Conservation (phyloP, 768 basidiomycete species). For the Calocybe cyanea region DNA sequence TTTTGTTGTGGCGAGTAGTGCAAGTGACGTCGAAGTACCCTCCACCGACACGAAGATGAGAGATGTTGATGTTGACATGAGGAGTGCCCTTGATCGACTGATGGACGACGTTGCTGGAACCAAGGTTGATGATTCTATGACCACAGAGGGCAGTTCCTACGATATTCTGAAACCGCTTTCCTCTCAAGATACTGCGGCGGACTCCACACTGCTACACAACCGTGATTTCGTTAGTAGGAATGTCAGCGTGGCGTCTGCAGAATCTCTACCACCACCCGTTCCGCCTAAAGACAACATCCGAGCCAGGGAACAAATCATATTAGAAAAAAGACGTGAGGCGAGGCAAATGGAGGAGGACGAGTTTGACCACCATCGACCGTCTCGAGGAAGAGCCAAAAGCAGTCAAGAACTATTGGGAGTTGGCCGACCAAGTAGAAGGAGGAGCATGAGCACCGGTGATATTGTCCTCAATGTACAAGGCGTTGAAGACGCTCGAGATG, state of each 20-base stretch:
- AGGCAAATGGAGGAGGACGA: slow-evolving; percentile 50
- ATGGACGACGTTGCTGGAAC: slow-evolving; percentile 65
- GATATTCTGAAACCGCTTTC: slow-evolving; percentile 22
- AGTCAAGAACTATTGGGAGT: slow-evolving; percentile 29
- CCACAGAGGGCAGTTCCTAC: slow-evolving; percentile 38
- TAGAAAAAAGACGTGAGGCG: slow-evolving; percentile 65
- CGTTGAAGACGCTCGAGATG: slow-evolving; percentile 30
- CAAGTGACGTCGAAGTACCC: slow-evolving; percentile 8
- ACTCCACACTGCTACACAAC: slow-evolving; percentile 40
- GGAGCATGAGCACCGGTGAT: slow-evolving; percentile 80
- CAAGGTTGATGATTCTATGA: slow-evolving; percentile 37
- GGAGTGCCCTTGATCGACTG: slow-evolving; percentile 66
- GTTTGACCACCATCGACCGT: slow-evolving; percentile 26
- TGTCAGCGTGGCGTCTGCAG: slow-evolving; percentile 38
- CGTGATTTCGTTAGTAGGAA: slow-evolving; percentile 36
- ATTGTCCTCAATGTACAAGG: slow-evolving; percentile 45
- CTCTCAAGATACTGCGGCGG: slow-evolving; percentile 46
- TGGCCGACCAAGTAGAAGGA: slow-evolving; percentile 53
- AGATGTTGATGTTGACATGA: slow-evolving; percentile 58
- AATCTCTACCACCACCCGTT: slow-evolving; percentile 41
- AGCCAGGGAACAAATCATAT: slow-evolving; percentile 61
- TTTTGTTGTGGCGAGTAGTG: background rate
- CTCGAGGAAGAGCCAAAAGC: slow-evolving; percentile 2
- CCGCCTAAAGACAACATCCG: slow-evolving; percentile 67
- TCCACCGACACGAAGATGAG: slow-evolving; percentile 33